These are phyloP conservation scores for Arabis alpina DNA, from an alignment of 345 rosid genomes.

Conservation along the genomic window DNA sequence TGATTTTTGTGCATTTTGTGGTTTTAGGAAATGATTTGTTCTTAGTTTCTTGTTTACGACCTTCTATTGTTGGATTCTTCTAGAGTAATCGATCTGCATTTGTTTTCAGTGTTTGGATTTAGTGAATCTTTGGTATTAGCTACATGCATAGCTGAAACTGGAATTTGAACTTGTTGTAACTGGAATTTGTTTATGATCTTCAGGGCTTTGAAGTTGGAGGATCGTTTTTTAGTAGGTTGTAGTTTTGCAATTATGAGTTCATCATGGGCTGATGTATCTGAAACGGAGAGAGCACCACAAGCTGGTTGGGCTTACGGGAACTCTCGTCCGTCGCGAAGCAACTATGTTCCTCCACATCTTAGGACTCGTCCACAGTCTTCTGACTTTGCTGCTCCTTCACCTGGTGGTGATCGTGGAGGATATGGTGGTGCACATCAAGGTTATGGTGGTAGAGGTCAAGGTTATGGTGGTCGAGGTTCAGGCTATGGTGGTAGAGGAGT, in stretches of 20 bases:
- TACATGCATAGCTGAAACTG: constrained; percentile 38
- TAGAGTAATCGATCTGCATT: constrained; percentile 29
- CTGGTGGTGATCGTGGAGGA: constrained; percentile 54
- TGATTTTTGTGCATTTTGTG: constrained; percentile 30
- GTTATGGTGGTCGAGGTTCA: constrained; percentile 35
- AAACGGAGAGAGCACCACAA: constrained; percentile 61
- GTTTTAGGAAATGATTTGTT: constrained; percentile 10
- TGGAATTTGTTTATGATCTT: constrained; percentile 7
- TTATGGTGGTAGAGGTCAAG: constrained; percentile 43
- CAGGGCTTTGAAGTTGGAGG: constrained; percentile 4
- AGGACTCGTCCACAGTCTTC: constrained; percentile 56
- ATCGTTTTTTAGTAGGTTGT: neutral
- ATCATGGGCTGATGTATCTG: constrained; percentile 98
- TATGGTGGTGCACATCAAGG: constrained; percentile 44
- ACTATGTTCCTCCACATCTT: constrained; percentile 91
- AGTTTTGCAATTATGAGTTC: constrained; percentile 53
- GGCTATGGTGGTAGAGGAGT: constrained; percentile 46
- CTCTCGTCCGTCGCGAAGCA: constrained; percentile 48
- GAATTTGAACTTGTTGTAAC: constrained; percentile 29
- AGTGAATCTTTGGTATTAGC: constrained; percentile 7
- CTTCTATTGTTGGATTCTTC: constrained; percentile 20
- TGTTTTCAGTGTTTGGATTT: constrained; percentile 23
- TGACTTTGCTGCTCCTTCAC: constrained; percentile 53
- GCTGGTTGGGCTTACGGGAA: constrained; percentile 41
- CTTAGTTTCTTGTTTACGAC: constrained; percentile 28